Evolutionary conservation across 306 rosid species (phyloP).

Genomic region (Malus asiatica): DNA sequence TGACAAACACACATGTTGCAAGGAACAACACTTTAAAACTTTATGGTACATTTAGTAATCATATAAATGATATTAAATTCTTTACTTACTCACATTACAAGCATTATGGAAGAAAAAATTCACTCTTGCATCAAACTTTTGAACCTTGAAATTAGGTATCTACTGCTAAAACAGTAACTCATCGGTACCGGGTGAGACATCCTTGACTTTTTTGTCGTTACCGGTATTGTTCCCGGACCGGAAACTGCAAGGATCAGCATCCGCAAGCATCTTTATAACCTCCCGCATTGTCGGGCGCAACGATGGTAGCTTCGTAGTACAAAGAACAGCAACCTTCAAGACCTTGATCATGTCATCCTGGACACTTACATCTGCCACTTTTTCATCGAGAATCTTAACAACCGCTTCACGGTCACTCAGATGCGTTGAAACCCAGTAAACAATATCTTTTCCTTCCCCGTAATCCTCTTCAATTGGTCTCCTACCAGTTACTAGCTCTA

Average conservation of each 20-base stretch:
- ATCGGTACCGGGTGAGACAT: conserved; percentile 7
- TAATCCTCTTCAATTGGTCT: conserved; percentile 72
- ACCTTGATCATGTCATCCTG: conserved; percentile 63
- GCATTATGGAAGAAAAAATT: not conserved
- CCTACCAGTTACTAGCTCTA: conserved; percentile 77
- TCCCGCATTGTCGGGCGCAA: conserved; percentile 91
- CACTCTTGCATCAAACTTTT: not conserved
- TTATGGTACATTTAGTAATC: not conserved
- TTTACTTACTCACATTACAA: not conserved
- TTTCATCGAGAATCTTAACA: conserved; percentile 51
- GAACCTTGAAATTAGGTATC: not conserved
- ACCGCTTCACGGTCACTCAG: conserved; percentile 46
- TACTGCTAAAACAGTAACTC: conserved; percentile 1
- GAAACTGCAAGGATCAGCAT: conserved; percentile 50
- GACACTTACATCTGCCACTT: conserved; percentile 34
- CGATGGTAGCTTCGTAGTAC: conserved; percentile 75
- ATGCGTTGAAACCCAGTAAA: conserved; percentile 67
- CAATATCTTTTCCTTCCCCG: conserved; percentile 89
- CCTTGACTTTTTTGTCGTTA: conserved; percentile 18
- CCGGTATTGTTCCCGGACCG: conserved; percentile 10
- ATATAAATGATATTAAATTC: not conserved
- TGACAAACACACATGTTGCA: not conserved
- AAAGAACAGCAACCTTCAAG: conserved; percentile 67
- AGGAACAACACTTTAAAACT: not conserved
- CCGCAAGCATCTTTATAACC: conserved; percentile 72